A percentile compares a stretch with the other conserved stretches of the same genome.
Evolutionary conservation across 1,139 yeast species (phyloP).

Genomic region (Trichomonascaceae sp.): DNA sequence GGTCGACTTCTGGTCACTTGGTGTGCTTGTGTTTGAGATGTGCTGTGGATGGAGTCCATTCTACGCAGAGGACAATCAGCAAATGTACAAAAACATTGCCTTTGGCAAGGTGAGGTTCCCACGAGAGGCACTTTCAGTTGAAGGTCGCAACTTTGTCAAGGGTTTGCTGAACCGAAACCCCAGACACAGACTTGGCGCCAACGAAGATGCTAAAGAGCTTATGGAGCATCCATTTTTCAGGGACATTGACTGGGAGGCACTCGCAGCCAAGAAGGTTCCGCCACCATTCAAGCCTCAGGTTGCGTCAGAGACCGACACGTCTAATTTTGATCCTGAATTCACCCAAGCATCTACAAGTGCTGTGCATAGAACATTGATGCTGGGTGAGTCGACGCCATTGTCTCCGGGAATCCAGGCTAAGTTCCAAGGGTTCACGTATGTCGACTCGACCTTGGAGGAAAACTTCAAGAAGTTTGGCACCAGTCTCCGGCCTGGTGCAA

Average conservation of each 20-base stretch:
- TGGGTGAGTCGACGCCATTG: constrained; percentile 59
- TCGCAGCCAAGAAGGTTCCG: constrained; percentile 72
- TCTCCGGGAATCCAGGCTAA: constrained; percentile 93
- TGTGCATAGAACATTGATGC: constrained; percentile 51
- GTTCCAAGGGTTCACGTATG: constrained; percentile 91
- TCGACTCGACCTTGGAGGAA: constrained; percentile 86
- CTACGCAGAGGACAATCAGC: constrained; percentile 93
- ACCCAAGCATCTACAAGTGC: constrained; percentile 82
- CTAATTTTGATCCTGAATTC: constrained; percentile 95
- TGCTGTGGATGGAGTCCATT: constrained; percentile 99
- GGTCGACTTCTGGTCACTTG: constrained; percentile 98
- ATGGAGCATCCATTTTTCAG: constrained; percentile 82
- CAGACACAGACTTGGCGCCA: constrained; percentile 81
- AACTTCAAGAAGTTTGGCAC: constrained; percentile 34
- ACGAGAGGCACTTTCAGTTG: constrained; percentile 80
- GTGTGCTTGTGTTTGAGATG: constrained; percentile 89
- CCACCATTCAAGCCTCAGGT: constrained; percentile 97
- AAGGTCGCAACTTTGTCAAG: constrained; percentile 89
- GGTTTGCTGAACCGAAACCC: constrained; percentile 93
- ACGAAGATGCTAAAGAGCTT: constrained; percentile 82
- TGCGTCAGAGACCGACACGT: constrained; percentile 80
- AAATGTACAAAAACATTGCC: constrained; percentile 96
- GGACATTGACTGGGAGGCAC: constrained; percentile 80
- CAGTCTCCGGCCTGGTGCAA: constrained; percentile 15
- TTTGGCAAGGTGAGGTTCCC: constrained; percentile 97